phyloP scores from a whole-genome alignment of 305 asterid genomes.

The Plantago lanceolata region DNA sequence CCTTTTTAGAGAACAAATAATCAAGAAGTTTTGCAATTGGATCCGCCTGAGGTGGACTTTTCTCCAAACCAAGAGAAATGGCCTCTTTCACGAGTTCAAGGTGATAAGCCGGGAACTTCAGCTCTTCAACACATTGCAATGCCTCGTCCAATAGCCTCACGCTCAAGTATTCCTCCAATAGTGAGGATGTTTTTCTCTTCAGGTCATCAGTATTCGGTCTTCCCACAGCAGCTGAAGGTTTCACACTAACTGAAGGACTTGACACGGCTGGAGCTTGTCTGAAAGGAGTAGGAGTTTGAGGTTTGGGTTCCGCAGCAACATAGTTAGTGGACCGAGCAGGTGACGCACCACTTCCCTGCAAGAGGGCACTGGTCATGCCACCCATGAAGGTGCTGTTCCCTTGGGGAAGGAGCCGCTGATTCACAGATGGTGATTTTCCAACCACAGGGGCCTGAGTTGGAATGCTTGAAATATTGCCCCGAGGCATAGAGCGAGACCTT shows the following conservation, averaged over 20 bases:
- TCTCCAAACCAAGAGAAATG: constrained; percentile 61
- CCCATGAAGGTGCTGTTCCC: constrained; percentile 51
- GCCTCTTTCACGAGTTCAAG: constrained; percentile 69
- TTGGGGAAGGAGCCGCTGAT: constrained; percentile 62
- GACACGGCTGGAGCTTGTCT: constrained; percentile 34
- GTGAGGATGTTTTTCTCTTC: constrained; percentile 52
- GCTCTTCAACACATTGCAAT: constrained; percentile 66
- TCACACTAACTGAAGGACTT: constrained; percentile 27
- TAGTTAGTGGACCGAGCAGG: constrained; percentile 38
- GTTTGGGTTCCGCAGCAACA: constrained; percentile 29
- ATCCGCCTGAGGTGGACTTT: constrained; percentile 61
- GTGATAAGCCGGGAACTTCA: constrained; percentile 66
- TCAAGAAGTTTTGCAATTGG: constrained; percentile 52
- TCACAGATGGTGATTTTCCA: constrained; percentile 48
- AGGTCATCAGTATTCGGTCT: constrained; percentile 38
- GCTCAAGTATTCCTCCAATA: constrained; percentile 64
- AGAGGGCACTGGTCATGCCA: constrained; percentile 57
- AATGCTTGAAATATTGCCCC: constrained; percentile 44
- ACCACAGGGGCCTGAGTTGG: constrained; percentile 44
- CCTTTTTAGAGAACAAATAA: constrained; percentile 48
- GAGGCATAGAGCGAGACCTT: constrained; percentile 65
- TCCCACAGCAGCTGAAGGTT: constrained; percentile 36
- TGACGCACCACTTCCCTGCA: constrained; percentile 57
- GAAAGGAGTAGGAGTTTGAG: constrained; percentile 34
- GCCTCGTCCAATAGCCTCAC: constrained; percentile 65